Conservation (phyloP, 371 early-diverging fungal species). For the Mortierella sp. region DNA sequence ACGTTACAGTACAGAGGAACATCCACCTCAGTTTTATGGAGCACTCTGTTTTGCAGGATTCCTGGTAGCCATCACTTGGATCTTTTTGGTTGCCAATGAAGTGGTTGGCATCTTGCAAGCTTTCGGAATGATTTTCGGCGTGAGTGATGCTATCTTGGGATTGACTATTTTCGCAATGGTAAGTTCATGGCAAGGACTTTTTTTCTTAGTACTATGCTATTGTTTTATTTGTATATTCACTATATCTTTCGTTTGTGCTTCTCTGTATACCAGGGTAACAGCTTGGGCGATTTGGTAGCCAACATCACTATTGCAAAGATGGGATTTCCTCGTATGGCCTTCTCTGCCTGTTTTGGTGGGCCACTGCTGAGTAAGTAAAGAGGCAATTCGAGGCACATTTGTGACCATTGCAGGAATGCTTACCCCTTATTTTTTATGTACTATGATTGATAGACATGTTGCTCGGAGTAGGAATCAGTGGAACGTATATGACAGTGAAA, state of each 20-base stretch:
- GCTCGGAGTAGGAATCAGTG: constrained; percentile 83
- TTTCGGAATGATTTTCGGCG: constrained; percentile 77
- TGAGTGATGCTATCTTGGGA: constrained; percentile 85
- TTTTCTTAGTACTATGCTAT: neutral
- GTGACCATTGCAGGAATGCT: neutral
- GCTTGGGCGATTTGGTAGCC: constrained; percentile 86
- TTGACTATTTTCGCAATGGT: constrained; percentile 85
- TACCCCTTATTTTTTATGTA: neutral
- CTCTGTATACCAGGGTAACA: constrained; percentile 71
- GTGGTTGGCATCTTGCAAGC: constrained; percentile 84
- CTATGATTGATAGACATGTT: constrained; percentile 66
- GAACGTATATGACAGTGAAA: constrained; percentile 69
- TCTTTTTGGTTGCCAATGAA: constrained; percentile 84
- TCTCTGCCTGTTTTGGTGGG: constrained; percentile 89
- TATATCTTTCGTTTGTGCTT: neutral
- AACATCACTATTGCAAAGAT: constrained; percentile 84
- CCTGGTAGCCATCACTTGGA: constrained; percentile 79
- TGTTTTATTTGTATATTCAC: neutral
- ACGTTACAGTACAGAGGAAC: constrained; percentile 22
- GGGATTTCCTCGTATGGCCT: constrained; percentile 89
- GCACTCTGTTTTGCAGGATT: constrained; percentile 78
- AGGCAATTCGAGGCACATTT: neutral
- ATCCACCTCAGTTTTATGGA: constrained; percentile 30
- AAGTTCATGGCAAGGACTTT: constrained; percentile 22
- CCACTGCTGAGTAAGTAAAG: constrained; percentile 80